These are phyloP conservation scores for Daedalea quercina DNA, from an alignment of 768 basidiomycete species.

Conservation along the genomic window DNA sequence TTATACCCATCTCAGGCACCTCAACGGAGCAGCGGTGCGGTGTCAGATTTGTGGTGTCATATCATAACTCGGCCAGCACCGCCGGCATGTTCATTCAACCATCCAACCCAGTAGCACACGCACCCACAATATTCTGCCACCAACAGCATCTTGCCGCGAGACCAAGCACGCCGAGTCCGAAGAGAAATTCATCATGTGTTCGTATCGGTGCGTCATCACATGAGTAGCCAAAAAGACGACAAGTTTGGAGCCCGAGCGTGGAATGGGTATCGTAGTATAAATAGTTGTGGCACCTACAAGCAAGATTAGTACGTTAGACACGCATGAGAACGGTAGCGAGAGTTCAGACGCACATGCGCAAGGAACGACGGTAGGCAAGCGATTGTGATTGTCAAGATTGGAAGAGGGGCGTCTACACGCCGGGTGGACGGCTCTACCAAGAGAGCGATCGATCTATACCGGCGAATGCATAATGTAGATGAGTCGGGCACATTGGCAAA, in stretches of 20 bases:
- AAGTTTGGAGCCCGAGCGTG: background rate
- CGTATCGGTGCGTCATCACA: conserved; percentile 4
- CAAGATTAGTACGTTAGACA: background rate
- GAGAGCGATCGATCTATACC: background rate
- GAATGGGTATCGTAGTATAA: conserved; percentile 3
- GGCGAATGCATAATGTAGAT: background rate
- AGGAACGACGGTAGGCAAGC: background rate
- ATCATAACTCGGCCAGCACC: too few species aligned
- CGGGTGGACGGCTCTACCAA: background rate
- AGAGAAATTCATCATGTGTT: conserved; percentile 1
- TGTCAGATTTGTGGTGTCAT: too few species aligned
- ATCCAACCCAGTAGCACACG: background rate
- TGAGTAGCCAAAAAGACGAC: conserved; percentile 1
- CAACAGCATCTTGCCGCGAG: background rate
- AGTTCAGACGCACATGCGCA: background rate
- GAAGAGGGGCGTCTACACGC: background rate
- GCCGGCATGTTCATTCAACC: background rate
- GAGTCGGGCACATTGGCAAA: background rate
- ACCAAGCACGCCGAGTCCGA: background rate
- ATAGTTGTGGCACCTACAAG: background rate
- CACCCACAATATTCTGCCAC: background rate
- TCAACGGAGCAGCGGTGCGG: background rate
- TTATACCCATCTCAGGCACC: background rate
- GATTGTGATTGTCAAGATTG: background rate
- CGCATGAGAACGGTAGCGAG: background rate